These are phyloP conservation scores for Gossypium mustelinum DNA, from an alignment of 345 rosid species.

Conservation along the genomic window DNA sequence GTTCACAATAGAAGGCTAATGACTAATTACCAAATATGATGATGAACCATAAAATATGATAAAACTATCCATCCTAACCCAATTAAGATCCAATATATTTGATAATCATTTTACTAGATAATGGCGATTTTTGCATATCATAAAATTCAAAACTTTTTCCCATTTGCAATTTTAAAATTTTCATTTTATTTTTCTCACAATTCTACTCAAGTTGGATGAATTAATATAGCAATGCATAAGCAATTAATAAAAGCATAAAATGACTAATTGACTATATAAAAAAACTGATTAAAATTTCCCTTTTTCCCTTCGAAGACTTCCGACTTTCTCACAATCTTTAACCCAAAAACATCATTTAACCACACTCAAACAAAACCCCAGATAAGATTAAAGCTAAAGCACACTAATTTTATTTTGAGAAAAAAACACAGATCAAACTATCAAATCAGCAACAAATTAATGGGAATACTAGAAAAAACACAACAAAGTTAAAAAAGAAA, in stretches of 20 bases:
- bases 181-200: not conserved
- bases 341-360: not conserved
- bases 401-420: not conserved
- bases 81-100: not conserved
- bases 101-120: not conserved
- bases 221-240: not conserved
- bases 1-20: not conserved
- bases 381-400: not conserved
- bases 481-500: not conserved
- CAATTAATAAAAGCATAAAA: not conserved
- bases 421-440: slow-evolving; percentile 10
- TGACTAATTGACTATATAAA: not conserved
- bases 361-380: slow-evolving; percentile 5
- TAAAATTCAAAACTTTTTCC: not conserved
- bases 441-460: not conserved
- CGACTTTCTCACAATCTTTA: not conserved
- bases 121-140: not conserved
- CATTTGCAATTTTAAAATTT: not conserved
- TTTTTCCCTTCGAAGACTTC: not conserved
- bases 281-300: not conserved
- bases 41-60: not conserved
- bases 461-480: not conserved
- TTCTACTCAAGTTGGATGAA: not conserved
- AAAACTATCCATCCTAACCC: not conserved
- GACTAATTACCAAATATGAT: not conserved